phyloP scores from a whole-genome alignment of 805 yeast species.

The Allodekkera sacchari region DNA sequence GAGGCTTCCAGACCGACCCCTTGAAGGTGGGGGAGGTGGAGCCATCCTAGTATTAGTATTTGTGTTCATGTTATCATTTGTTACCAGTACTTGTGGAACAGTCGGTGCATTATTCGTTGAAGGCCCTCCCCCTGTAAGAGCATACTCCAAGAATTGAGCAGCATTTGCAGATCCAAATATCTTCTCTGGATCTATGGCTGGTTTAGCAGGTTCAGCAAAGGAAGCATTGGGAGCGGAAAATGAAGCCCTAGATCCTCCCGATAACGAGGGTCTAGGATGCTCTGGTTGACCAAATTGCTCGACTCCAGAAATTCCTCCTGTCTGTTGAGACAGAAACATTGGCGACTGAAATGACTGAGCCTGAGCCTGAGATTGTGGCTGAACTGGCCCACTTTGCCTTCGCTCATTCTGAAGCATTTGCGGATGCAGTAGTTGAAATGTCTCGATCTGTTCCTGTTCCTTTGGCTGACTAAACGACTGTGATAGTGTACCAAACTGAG shows the following conservation, averaged over 20 bases:
- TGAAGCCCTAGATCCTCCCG: no score
- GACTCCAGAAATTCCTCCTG: no score
- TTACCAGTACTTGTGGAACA: no score
- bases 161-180: conserved; percentile 9
- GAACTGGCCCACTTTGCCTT: not conserved
- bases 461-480: not conserved
- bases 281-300: no score
- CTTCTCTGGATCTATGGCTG: no score
- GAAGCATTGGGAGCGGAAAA: no score
- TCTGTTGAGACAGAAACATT: no score
- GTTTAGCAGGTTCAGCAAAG: no score
- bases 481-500: not conserved
- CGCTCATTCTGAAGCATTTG: conserved; percentile 1
- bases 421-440: conserved; percentile 2
- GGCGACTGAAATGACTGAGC: not conserved
- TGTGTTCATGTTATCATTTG: no score
- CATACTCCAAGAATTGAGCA: conserved; percentile 15
- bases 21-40: conserved; percentile 21
- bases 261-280: no score
- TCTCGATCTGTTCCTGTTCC: conserved; percentile 3
- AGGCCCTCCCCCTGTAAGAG: conserved; percentile 6
- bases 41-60: conserved; percentile 8
- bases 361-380: not conserved
- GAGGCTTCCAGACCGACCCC: conserved; percentile 5
- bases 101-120: no score